Percentiles rank a stretch among this genome's conserved stretches.
phyloP scores from a whole-genome alignment of 805 yeast genomes.

The Cyberlindnera maritima region DNA sequence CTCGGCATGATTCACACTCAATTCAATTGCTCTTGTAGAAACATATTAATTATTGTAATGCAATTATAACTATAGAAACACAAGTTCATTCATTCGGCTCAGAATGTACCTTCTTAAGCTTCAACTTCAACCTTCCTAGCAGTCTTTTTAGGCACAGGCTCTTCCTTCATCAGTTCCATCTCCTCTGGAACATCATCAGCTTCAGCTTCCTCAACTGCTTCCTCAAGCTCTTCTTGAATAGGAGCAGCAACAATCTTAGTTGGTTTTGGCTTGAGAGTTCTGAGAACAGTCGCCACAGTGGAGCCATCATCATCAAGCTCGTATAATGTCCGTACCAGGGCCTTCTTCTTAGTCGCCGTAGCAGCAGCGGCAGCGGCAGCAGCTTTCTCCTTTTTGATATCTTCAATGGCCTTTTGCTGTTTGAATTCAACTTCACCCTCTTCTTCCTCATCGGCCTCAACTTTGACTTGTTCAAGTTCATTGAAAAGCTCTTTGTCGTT shows the following conservation, averaged over 20 bases:
- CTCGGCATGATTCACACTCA: too few species aligned
- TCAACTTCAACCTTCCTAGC: background rate
- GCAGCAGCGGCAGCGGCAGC: background rate
- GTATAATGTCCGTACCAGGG: slow-evolving; percentile 24
- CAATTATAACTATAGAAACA: too few species aligned
- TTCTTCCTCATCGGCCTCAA: slow-evolving; percentile 27
- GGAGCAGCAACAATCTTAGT: slow-evolving; percentile 31
- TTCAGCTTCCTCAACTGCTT: background rate
- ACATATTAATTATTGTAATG: too few species aligned
- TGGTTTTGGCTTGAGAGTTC: slow-evolving; percentile 27
- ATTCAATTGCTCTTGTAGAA: too few species aligned
- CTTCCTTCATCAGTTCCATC: background rate
- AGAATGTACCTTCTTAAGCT: background rate
- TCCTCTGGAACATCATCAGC: background rate
- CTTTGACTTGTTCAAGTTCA: slow-evolving; percentile 24
- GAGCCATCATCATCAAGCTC: slow-evolving; percentile 28
- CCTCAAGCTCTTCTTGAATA: slow-evolving; percentile 27
- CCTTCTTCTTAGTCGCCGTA: slow-evolving; percentile 18
- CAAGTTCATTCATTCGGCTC: too few species aligned
- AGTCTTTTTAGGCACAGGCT: background rate
- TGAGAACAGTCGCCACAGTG: slow-evolving; percentile 28
- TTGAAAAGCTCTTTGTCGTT: slow-evolving; percentile 25
- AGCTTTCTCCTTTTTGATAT: slow-evolving; percentile 15
- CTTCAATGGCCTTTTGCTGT: slow-evolving; percentile 22
- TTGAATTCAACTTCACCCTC: slow-evolving; percentile 30